Conservation (phyloP, 257 asterid species). For the Capsicum chinense region DNA sequence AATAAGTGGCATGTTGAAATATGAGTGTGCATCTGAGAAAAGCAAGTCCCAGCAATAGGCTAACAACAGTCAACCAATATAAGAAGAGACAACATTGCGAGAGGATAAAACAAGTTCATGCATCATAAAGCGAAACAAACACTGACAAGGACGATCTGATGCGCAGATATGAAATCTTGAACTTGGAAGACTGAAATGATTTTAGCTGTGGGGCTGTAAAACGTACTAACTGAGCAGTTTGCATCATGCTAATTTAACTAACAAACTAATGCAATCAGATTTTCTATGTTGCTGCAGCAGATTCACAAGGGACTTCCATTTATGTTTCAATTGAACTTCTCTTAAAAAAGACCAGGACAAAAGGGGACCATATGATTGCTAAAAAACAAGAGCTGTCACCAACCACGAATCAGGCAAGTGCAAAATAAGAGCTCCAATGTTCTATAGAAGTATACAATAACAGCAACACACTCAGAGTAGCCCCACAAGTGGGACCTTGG, state of each 20-base stretch:
- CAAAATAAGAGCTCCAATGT: background rate
- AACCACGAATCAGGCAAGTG: background rate
- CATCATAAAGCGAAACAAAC: background rate
- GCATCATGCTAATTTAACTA: background rate
- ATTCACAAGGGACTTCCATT: background rate
- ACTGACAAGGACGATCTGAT: background rate
- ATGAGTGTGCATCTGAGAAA: no score
- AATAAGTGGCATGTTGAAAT: no score
- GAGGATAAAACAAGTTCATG: background rate
- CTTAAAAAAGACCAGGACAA: background rate
- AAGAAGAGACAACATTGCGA: background rate
- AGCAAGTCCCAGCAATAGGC: no score
- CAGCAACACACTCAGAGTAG: no score
- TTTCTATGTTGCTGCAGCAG: background rate
- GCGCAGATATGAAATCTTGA: background rate
- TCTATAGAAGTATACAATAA: background rate
- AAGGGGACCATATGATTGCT: conserved; percentile 1
- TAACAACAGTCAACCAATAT: background rate
- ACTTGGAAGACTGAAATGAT: background rate
- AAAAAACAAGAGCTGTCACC: background rate
- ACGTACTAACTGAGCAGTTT: background rate
- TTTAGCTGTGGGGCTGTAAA: background rate
- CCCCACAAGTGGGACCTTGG: no score
- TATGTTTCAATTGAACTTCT: background rate
- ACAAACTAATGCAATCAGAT: background rate